phyloP scores from a whole-genome alignment of 23 red algal species.

The Cyanidioschyzon merolae region DNA sequence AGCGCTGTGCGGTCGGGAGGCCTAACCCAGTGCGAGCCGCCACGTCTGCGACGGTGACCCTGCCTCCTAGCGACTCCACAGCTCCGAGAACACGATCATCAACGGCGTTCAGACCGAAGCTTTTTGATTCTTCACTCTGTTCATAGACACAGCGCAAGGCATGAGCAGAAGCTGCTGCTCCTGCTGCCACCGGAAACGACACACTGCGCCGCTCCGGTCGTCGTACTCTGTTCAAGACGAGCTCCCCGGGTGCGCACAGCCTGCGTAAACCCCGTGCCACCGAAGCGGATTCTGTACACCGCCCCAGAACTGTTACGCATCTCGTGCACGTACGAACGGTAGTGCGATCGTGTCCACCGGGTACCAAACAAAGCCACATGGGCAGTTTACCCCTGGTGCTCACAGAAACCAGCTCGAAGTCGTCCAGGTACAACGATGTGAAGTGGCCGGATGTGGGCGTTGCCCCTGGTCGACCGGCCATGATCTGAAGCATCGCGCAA shows the following conservation, averaged over 20 bases:
- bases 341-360: too few relatives aligned
- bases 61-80: conserved; percentile 26
- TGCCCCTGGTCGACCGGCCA: background rate
- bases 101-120: background rate
- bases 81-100: conserved; percentile 6
- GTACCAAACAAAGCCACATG: too few relatives aligned
- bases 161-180: background rate
- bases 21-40: conserved; percentile 42
- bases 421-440: background rate
- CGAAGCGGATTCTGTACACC: too few relatives aligned
- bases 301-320: too few relatives aligned
- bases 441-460: background rate
- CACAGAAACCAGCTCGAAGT: background rate
- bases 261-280: too few relatives aligned
- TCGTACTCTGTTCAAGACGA: too few relatives aligned
- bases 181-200: background rate
- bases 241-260: too few relatives aligned
- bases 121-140: background rate
- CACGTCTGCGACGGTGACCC: conserved; percentile 69
- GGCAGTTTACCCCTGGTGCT: background rate
- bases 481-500: too few relatives aligned
- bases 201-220: too few relatives aligned
- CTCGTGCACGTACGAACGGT: too few relatives aligned
- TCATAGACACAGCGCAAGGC: too few relatives aligned
- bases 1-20: conserved; percentile 23